Base-by-base conservation (phyloP, 2,329 filamentous ascomycete species). In the Shiraia bambusicola region DNA sequence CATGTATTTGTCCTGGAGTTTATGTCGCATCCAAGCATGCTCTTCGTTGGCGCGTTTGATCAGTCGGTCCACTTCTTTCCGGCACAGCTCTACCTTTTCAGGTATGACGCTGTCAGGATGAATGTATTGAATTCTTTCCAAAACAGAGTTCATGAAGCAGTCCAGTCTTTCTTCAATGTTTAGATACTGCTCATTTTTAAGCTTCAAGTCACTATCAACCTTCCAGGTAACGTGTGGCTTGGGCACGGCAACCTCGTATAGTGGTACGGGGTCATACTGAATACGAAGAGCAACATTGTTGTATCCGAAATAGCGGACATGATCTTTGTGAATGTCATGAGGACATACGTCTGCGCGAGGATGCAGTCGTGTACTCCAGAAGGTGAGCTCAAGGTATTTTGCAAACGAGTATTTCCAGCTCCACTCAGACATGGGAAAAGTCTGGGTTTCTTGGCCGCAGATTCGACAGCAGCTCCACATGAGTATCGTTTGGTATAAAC, bases 381-480 rank as follows among this genome's bases (percentile, higher is more conserved):
- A 97, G 2, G 91, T 90, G 13, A 98, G 76, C 69, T 98, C 93
- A n/a, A 98, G 76, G 60, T 97, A 98, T 69, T 98, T 98, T 9
- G 89, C 93, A 61, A 98, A 95, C 0, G 93, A 98, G 66, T 98
- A 98, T 66, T 94, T 96, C 87, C 90, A 98, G 0, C 91, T 94
- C 58, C 83, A 90, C 42, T 90, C 84, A 1, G 92, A 96, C 89
- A 98, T 96, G 24, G 86, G 84, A 53, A 88, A 87, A 34, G 91
- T 84, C 28, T 89, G 87, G 0, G 92, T 95, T 64, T 97, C 91
- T 53, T 88, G 88, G 37, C 88, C 85, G 67, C 94, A 98, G 22
- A 88, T 78, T 58, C 95, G 93, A 73, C 93, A 98, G 56, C 86
- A 89, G 53, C 89, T 97, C 94, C 94, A 98, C 89, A 98, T 96